A percentile compares a stretch with the other conserved stretches of the same genome.
Evolutionary conservation across 768 basidiomycete genomes (phyloP).

Genomic region (Psilocybe sp.): DNA sequence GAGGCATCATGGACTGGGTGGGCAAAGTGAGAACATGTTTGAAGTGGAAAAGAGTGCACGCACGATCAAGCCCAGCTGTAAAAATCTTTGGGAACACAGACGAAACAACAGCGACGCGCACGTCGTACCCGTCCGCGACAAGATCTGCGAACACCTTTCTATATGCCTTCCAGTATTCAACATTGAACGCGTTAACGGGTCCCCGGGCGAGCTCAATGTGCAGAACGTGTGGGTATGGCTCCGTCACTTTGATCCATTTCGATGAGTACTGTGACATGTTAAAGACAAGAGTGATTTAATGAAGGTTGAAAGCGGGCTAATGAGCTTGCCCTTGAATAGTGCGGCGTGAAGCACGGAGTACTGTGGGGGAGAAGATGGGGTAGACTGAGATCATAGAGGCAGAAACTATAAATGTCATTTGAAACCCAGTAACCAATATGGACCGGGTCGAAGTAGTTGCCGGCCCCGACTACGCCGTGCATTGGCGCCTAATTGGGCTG

Average conservation of each 20-base stretch:
- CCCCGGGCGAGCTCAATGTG: conserved; percentile 45
- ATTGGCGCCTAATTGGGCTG: no score
- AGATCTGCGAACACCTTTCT: conserved; percentile 59
- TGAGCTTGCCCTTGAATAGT: no score
- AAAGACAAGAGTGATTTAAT: no score
- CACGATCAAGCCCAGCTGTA: conserved; percentile 83
- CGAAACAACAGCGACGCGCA: conserved; percentile 72
- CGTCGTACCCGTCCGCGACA: conserved; percentile 42
- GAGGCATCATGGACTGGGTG: conserved; percentile 28
- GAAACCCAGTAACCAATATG: no score
- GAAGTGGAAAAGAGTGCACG: conserved; percentile 11
- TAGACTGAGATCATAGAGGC: no score
- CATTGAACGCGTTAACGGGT: conserved; percentile 68
- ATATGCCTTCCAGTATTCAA: conserved; percentile 72
- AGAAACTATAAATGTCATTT: no score
- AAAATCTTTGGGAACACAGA: conserved; percentile 72
- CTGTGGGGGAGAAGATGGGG: no score
- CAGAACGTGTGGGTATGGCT: conserved; percentile 41
- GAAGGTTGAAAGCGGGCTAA: no score
- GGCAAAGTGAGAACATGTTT: not conserved
- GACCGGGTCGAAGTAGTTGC: no score
- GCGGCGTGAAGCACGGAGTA: no score
- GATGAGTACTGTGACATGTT: conserved; percentile 33
- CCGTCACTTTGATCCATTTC: conserved; percentile 47
- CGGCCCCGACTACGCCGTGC: no score